Evolutionary conservation across 2,329 filamentous ascomycete genomes (phyloP).

Genomic region (Aureobasidium musti): DNA sequence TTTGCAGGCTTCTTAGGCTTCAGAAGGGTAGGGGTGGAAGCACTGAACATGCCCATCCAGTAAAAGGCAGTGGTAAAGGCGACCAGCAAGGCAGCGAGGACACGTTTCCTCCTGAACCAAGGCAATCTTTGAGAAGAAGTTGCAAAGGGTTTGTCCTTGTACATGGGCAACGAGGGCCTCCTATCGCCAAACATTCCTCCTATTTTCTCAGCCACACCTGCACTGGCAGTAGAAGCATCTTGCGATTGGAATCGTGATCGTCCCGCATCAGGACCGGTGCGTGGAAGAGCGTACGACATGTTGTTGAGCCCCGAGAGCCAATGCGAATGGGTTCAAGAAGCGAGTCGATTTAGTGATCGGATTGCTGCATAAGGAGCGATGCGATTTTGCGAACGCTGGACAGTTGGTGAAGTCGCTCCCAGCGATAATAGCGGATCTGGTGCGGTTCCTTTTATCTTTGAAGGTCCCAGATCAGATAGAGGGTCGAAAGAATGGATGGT

Average conservation of each 20-base stretch:
- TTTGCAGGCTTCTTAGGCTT: conserved; percentile 43
- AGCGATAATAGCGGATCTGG: neutral
- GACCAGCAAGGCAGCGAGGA: conserved; percentile 56
- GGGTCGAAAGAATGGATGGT: neutral
- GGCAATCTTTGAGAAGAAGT: conserved; percentile 58
- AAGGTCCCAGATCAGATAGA: no score
- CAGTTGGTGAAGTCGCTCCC: neutral
- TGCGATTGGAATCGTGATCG: conserved; percentile 26
- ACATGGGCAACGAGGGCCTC: conserved; percentile 74
- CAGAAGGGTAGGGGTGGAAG: neutral
- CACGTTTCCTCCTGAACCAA: conserved; percentile 65
- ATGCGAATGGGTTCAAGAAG: neutral
- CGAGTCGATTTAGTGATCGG: neutral
- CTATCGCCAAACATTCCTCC: conserved; percentile 64
- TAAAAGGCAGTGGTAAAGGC: conserved; percentile 64
- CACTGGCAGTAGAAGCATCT: conserved; percentile 28
- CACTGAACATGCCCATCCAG: conserved; percentile 65
- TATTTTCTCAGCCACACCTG: conserved; percentile 49
- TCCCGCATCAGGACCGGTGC: conserved; percentile 6
- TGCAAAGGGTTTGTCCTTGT: conserved; percentile 96
- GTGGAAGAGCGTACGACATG: conserved; percentile 27
- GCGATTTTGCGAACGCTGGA: conserved; percentile 25
- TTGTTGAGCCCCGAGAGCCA: neutral
- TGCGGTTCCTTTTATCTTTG: neutral
- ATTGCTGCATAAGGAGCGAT: conserved; percentile 20